phyloP scores from a whole-genome alignment of 2,329 filamentous ascomycete species.

The Pseudogymnoascus destructans region DNA sequence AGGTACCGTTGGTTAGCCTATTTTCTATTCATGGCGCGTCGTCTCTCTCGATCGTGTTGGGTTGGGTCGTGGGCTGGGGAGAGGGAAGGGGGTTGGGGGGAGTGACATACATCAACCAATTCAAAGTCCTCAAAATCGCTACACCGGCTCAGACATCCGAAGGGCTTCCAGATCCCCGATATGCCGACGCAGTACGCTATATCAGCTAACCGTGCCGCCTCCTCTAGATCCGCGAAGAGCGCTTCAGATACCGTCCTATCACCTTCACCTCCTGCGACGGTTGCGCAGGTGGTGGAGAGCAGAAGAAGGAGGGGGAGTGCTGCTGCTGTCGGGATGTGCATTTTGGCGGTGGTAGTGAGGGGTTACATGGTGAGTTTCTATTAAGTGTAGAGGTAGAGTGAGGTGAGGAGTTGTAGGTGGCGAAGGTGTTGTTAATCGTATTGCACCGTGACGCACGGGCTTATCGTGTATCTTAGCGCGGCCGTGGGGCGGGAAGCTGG shows the following conservation, averaged over 20 bases:
- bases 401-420: background rate
- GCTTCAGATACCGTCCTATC: slow-evolving; percentile 36
- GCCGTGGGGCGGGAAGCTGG: background rate
- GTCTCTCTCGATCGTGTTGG: too few relatives aligned
- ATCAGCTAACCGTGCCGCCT: slow-evolving; percentile 81
- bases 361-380: background rate
- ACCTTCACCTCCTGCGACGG: background rate
- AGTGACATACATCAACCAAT: slow-evolving; percentile 47
- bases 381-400: background rate
- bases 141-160: slow-evolving; percentile 75
- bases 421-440: background rate
- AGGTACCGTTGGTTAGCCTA: too few relatives aligned
- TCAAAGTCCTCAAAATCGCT: slow-evolving; percentile 68
- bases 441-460: background rate
- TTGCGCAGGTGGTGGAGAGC: slow-evolving; percentile 22
- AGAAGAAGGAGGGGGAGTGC: slow-evolving; percentile 14
- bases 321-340: slow-evolving; percentile 18
- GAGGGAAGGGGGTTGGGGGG: background rate
- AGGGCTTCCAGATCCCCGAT: slow-evolving; percentile 70
- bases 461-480: background rate
- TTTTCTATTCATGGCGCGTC: too few relatives aligned
- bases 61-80: too few relatives aligned
- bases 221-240: slow-evolving; percentile 73
- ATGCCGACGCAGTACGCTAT: slow-evolving; percentile 87
- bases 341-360: slow-evolving; percentile 14